These are phyloP conservation scores for Ceratocystis huliohia DNA, from an alignment of 2,329 filamentous ascomycete species.

Conservation along the genomic window DNA sequence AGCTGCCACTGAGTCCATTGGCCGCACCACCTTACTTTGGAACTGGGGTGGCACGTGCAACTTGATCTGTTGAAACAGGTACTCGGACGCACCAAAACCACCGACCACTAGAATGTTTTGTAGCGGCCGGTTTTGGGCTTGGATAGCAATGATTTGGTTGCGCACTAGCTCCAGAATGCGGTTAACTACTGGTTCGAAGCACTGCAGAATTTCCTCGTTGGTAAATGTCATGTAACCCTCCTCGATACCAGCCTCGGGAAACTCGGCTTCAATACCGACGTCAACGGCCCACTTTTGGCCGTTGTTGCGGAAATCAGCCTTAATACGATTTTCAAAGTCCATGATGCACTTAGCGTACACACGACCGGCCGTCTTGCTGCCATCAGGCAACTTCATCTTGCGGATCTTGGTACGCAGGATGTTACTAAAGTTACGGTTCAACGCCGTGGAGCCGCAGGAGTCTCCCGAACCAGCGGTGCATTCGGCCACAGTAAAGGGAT, in stretches of 20 bases:
- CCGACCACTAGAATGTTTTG: constrained; percentile 97
- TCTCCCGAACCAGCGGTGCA: constrained; percentile 96
- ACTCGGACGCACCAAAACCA: constrained; percentile 96
- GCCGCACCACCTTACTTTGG: constrained; percentile 93
- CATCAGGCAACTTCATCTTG: constrained; percentile 97
- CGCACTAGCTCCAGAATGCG: constrained; percentile 88
- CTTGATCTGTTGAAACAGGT: constrained; percentile 98
- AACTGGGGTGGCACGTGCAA: constrained; percentile 96
- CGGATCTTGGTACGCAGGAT: constrained; percentile 94
- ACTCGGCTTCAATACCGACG: constrained; percentile 95
- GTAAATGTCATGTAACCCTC: constrained; percentile 99
- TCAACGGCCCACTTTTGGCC: constrained; percentile 98
- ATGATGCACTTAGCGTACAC: constrained; percentile 99
- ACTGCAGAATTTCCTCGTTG: constrained; percentile 97
- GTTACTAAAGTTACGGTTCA: constrained; percentile 97
- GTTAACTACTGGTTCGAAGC: constrained; percentile 97
- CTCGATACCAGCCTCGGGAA: constrained; percentile 93
- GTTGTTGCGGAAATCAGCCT: constrained; percentile 98
- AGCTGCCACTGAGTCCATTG: constrained; percentile 96
- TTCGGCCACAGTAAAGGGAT: constrained; percentile 90
- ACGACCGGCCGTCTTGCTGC: constrained; percentile 91
- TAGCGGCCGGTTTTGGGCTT: constrained; percentile 84
- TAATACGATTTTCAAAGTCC: constrained; percentile 99
- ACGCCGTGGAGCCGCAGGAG: constrained; percentile 92
- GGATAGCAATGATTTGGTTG: constrained; percentile 98